Percentiles rank a stretch among this genome's conserved stretches.
These are phyloP conservation scores for Auriscalpium vulgare DNA, from an alignment of 768 basidiomycete species.

Conservation along the genomic window DNA sequence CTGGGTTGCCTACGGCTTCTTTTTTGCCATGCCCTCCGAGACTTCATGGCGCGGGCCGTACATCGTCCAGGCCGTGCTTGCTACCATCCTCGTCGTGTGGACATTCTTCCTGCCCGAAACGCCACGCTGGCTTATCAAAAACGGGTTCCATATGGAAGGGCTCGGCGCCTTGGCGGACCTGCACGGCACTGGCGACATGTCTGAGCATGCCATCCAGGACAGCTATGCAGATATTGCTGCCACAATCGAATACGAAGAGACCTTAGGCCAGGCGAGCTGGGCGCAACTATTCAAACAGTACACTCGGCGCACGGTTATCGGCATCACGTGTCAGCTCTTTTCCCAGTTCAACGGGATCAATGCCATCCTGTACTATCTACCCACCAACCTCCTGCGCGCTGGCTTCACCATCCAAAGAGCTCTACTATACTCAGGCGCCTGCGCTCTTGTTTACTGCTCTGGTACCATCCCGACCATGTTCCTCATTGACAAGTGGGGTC, in stretches of 20 bases:
- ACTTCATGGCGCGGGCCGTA: conserved; percentile 52
- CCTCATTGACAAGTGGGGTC: conserved; percentile 44
- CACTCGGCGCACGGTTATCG: conserved; percentile 40
- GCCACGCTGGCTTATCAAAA: conserved; percentile 47
- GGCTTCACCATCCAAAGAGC: conserved; percentile 38
- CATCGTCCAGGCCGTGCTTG: conserved; percentile 43
- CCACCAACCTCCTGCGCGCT: conserved; percentile 41
- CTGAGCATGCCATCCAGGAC: conserved; percentile 33
- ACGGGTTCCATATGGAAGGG: conserved; percentile 43
- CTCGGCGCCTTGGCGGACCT: conserved; percentile 48
- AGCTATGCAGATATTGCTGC: conserved; percentile 37
- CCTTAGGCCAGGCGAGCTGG: conserved; percentile 35
- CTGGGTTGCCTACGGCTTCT: conserved; percentile 46
- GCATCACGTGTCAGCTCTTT: conserved; percentile 43
- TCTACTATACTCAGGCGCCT: conserved; percentile 38
- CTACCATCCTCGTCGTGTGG: conserved; percentile 36
- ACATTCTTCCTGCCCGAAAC: conserved; percentile 45
- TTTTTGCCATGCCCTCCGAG: conserved; percentile 35
- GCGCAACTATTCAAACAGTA: conserved; percentile 43
- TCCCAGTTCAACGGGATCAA: conserved; percentile 52
- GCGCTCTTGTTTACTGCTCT: conserved; percentile 39
- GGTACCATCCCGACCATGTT: conserved; percentile 48
- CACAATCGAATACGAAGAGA: conserved; percentile 31
- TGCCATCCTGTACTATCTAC: conserved; percentile 50
- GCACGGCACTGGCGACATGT: conserved; percentile 40